Percentiles rank a stretch among this genome's conserved stretches.
phyloP scores from a whole-genome alignment of 768 basidiomycete genomes.

The Pisolithus microcarpus region DNA sequence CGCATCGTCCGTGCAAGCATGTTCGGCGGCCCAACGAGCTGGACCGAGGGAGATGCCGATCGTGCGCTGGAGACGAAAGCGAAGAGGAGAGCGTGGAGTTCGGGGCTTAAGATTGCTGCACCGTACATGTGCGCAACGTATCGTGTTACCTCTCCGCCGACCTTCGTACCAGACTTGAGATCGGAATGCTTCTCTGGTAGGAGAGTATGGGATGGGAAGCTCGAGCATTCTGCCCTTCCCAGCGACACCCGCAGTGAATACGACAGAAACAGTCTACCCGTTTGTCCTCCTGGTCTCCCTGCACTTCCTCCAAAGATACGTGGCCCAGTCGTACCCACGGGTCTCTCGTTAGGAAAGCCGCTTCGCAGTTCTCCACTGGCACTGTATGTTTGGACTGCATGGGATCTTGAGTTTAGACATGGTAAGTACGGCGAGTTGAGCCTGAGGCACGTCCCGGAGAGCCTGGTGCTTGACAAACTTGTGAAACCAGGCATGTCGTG shows the following conservation, averaged over 20 bases:
- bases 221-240: not conserved
- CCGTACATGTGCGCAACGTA: constrained; percentile 9
- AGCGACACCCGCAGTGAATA: not conserved
- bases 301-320: constrained; percentile 2
- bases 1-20: constrained; percentile 28
- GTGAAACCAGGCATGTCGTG: constrained; percentile 6
- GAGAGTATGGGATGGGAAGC: constrained; percentile 15
- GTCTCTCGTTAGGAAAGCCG: constrained; percentile 45
- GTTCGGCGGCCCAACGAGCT: constrained; percentile 17
- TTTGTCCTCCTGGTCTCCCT: constrained; percentile 17
- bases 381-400: constrained; percentile 30
- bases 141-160: not conserved
- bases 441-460: constrained; percentile 9
- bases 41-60: constrained; percentile 23
- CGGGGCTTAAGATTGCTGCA: constrained; percentile 37
- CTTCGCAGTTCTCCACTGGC: constrained; percentile 46
- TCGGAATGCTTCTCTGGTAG: not conserved
- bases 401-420: constrained; percentile 25
- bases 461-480: constrained; percentile 9
- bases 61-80: constrained; percentile 48
- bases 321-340: constrained; percentile 23
- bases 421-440: constrained; percentile 15
- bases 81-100: constrained; percentile 62
- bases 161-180: not conserved
- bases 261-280: not conserved